Evolutionary conservation across 306 rosid species (phyloP), one percentile per base, ranked within the genome.

Genomic region (Fragaria iinumae): DNA sequence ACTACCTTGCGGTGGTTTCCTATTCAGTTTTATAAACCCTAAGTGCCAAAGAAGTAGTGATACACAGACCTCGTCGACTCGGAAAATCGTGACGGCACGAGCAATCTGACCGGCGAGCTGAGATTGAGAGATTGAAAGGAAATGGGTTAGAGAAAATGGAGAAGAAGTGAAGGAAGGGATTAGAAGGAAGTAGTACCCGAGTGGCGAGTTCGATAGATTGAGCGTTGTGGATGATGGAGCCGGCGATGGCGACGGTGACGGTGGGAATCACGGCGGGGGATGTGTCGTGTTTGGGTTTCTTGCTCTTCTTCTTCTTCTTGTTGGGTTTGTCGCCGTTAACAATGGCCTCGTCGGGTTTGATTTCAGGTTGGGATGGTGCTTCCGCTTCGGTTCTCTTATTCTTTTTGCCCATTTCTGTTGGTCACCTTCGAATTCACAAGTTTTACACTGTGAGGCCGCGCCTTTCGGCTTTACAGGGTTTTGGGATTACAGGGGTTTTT

Each of bases 71-170:
- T 96, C 98, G 25, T 92, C 85, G 77, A 95, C 87, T 82, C 96
- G 90, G 79, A 95, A 95, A 89, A 96, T 92, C 16, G 99, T 91
- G 18, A 95, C 93, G 8, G 99, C 99, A 36, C 99, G 99, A 68
- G 99, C 97, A 45, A 96, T 91, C 84, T 91, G 97, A 80, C 99
- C 90, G 83, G 97, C 98, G 86, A 96, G 79, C 99, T 96, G 85
- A 65, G 13, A 80, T 75, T 55, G 12, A 38, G 69, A 29, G 44
- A 68, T 5, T 8, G 48, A 27, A 73, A 76, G 79, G n/a, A 60
- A 69, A 41, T 8, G 13, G 6, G 53, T 18, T 6, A 53, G 34
- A 21, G 29, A 25, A 67, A 16, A 21, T 41, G 67, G 53, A 55
- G 45, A 43, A 32, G 48, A 29, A 44, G 45, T 74, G 43, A 16